Conservation (phyloP, 2,329 filamentous ascomycete genomes). For the Xylariales sp. region DNA sequence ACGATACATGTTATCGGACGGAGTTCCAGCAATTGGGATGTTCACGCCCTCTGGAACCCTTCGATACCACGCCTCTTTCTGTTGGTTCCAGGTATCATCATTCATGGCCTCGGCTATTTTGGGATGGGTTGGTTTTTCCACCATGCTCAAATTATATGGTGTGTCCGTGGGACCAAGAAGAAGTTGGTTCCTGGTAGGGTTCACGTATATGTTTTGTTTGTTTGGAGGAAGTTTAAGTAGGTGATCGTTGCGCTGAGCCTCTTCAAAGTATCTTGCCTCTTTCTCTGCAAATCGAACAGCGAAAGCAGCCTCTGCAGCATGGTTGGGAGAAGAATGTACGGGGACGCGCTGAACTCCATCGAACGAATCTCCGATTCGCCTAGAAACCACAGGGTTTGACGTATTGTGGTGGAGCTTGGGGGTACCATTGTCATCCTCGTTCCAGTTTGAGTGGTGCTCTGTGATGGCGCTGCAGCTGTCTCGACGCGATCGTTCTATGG, state of each 20-base stretch:
- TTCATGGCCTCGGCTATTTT: slow-evolving; percentile 8
- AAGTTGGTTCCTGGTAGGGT: background rate
- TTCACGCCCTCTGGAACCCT: slow-evolving; percentile 2
- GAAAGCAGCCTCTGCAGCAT: too few species aligned
- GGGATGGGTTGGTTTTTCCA: slow-evolving; percentile 4
- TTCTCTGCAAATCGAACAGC: too few species aligned
- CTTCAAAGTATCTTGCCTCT: slow-evolving; percentile 1
- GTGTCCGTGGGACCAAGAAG: background rate
- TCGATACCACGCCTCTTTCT: slow-evolving; percentile 5
- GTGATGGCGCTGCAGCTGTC: too few species aligned
- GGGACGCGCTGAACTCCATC: too few species aligned
- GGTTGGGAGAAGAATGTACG: too few species aligned
- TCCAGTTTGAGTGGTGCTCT: too few species aligned
- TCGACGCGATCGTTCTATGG: too few species aligned
- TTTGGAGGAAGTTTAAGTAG: background rate
- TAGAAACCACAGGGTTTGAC: too few species aligned
- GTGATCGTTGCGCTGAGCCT: background rate
- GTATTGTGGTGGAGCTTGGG: too few species aligned
- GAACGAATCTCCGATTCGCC: too few species aligned
- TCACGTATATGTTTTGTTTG: background rate
- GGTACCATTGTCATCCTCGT: too few species aligned
- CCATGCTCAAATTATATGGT: background rate
- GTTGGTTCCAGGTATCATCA: background rate
- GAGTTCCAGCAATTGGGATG: slow-evolving; percentile 13
- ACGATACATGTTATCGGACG: slow-evolving; percentile 11